Percentiles rank a stretch among this genome's conserved stretches.
Evolutionary conservation across 306 rosid genomes (phyloP).

Genomic region (Senna tora): DNA sequence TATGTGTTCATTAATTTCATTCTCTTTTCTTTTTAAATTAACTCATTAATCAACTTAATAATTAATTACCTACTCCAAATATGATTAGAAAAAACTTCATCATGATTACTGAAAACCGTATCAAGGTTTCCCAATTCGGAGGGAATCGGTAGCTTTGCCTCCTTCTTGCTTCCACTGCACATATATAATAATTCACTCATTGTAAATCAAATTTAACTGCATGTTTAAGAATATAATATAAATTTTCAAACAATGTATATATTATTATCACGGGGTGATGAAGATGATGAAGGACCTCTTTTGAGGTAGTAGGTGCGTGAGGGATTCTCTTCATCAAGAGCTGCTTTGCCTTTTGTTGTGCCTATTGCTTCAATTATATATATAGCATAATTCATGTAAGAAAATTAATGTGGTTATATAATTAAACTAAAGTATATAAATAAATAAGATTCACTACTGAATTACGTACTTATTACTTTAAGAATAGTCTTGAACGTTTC

Average conservation of each 20-base stretch:
- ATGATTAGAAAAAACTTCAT: constrained; percentile 46
- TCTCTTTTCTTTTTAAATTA: too few species aligned
- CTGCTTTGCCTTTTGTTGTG: constrained; percentile 6
- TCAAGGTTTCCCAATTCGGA: constrained; percentile 39
- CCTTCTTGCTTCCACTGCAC: constrained; percentile 34
- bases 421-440: background rate
- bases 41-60: too few species aligned
- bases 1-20: too few species aligned
- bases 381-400: too few species aligned
- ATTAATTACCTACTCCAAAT: constrained; percentile 45
- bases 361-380: constrained; percentile 39
- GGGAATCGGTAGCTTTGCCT: constrained; percentile 33
- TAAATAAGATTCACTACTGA: background rate
- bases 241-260: too few species aligned
- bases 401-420: too few species aligned
- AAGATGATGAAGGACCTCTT: constrained; percentile 21
- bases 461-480: constrained; percentile 40
- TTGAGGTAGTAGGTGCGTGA: constrained; percentile 15
- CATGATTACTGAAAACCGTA: constrained; percentile 20
- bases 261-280: background rate
- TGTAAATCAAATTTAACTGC: too few species aligned
- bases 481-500: constrained; percentile 13
- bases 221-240: too few species aligned
- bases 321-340: constrained; percentile 40
- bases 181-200: too few species aligned